A percentile compares a stretch with the other conserved stretches of the same genome.
Evolutionary conservation across 495 filamentous ascomycete species (phyloP).

Genomic region (Elaphomyces granulatus): DNA sequence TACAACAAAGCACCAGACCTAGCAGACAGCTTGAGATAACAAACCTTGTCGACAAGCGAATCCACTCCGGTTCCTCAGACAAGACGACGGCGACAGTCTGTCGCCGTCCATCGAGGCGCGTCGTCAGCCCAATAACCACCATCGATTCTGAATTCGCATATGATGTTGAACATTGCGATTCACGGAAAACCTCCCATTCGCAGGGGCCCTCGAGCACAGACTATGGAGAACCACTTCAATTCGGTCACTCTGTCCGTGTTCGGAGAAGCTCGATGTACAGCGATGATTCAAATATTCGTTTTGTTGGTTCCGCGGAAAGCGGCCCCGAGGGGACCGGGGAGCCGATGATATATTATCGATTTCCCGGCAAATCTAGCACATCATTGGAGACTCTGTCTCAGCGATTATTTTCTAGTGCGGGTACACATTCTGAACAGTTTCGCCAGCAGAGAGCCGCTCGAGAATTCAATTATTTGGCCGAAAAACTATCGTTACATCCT

Average conservation of each 20-base stretch:
- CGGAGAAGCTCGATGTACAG: too few relatives aligned
- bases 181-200: background rate
- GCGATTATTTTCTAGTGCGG: background rate
- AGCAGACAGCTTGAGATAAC: background rate
- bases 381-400: background rate
- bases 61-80: conserved; percentile 18
- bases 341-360: background rate
- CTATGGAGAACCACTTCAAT: too few relatives aligned
- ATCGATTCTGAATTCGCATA: background rate
- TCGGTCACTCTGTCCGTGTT: too few relatives aligned
- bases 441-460: background rate
- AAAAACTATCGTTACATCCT: background rate
- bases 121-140: conserved; percentile 9
- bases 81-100: conserved; percentile 19
- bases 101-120: conserved; percentile 16
- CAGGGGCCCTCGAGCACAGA: background rate
- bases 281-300: too few relatives aligned
- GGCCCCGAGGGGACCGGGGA: background rate
- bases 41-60: background rate
- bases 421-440: background rate
- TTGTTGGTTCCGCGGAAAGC: too few relatives aligned
- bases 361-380: background rate
- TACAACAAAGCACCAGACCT: background rate
- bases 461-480: background rate
- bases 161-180: background rate